These are phyloP conservation scores for Oenanthe sinensis DNA, from an alignment of 129 eudicot species.

Conservation along the genomic window DNA sequence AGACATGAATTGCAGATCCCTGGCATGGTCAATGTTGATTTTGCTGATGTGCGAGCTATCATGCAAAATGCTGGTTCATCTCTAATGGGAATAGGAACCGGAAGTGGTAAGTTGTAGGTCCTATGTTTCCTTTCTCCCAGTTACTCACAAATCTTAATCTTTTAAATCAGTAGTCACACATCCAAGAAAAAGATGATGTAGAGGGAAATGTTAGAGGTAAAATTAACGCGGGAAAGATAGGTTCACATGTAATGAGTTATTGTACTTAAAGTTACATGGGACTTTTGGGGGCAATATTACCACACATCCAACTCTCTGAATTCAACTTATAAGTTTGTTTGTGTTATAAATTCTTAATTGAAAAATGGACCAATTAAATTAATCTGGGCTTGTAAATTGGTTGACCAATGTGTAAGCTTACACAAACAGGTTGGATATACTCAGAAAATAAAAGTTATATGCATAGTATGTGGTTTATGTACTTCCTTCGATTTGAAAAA, in stretches of 20 bases:
- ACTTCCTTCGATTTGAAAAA: neutral
- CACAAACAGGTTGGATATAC: neutral
- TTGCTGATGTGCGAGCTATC: slow-evolving; percentile 96
- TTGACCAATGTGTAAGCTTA: neutral
- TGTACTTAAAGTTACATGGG: neutral
- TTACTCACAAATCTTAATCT: neutral
- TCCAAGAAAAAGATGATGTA: too few species aligned
- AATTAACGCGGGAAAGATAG: neutral
- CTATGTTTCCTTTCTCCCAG: neutral
- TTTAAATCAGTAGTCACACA: neutral
- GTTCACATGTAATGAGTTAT: neutral
- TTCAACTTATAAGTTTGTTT: neutral
- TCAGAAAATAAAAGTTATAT: neutral
- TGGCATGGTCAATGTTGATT: slow-evolving; percentile 91
- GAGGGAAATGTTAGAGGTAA: neutral
- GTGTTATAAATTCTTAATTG: neutral
- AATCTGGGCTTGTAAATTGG: neutral
- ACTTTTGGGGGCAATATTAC: neutral
- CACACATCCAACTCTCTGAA: neutral
- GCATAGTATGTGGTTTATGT: neutral
- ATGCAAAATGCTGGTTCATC: slow-evolving; percentile 98
- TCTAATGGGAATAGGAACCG: slow-evolving; percentile 95
- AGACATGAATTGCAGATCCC: slow-evolving; percentile 50
- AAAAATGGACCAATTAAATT: neutral
- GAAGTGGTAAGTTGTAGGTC: slow-evolving; percentile 43